Evolutionary conservation across 805 yeast genomes (phyloP), one percentile per base, ranked within the genome.

Genomic region (Yarrowia divulgata): DNA sequence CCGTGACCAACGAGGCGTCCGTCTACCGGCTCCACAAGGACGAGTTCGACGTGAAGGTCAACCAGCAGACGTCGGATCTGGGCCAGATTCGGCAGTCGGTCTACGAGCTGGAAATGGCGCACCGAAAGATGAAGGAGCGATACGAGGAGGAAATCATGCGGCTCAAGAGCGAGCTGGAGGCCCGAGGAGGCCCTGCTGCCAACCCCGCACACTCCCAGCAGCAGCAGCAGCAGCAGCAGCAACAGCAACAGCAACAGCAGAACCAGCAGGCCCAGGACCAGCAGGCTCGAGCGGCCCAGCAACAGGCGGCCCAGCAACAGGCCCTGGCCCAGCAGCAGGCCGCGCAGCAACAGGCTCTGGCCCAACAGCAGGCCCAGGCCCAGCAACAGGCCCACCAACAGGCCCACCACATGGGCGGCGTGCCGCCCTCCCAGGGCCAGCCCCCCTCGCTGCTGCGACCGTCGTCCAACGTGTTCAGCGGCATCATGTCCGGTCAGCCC

Each of bases 11-110:
- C 76, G 98, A 94, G 79, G 97, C 97, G 16, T 85, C 93, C 66
- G 85, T 87, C 72, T 91, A 88, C 80, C 87, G 94, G 75, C 87
- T 91, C 78, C 97, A 93, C 78, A 94, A 93, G 81, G 97, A 93
- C 78, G 97, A 93, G 77, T 91, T 88, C 74, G 98, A 94, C 79
- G 82, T 70, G 45, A 42, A 72, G 72, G 77, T 92, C 77, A 89
- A 86, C 77, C 98, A 93, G 80, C 98, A 94, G 80, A 88, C 92
- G 69, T 90, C 89, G 67, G 99, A 95, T 79, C 88, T 94, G 86
- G 93, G 93, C 77, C 97, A 91, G 78, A 93, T 94, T 70, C 87
- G 97, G 75, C 96, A 93, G 76, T 91, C 97, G 12, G 97, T 94
- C 37, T 93, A 89, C 77, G 98, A 95, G 77, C 85, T 94, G 75